Evolutionary conservation across 371 early-diverging fungal species (phyloP).

Genomic region (Thermomucor indicae-seudaticae): DNA sequence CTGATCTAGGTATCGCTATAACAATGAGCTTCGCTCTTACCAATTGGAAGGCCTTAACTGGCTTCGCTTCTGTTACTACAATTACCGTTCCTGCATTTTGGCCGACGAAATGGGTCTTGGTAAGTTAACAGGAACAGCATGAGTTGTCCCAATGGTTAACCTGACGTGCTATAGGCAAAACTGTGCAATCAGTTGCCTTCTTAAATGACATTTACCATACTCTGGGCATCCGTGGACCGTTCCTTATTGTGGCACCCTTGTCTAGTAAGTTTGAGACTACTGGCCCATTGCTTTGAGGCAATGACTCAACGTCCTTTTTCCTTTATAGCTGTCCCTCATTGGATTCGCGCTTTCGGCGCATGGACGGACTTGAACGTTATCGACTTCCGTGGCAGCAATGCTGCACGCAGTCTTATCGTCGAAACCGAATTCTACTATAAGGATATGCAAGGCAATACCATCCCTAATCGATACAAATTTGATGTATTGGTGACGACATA

Average conservation of each 20-base stretch:
- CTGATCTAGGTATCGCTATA: slow-evolving; percentile 60
- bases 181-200: slow-evolving; percentile 77
- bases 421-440: slow-evolving; percentile 75
- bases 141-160: too few relatives aligned
- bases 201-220: slow-evolving; percentile 63
- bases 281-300: too few relatives aligned
- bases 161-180: too few relatives aligned
- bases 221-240: slow-evolving; percentile 61
- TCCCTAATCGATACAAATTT: slow-evolving; percentile 65
- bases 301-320: not conserved
- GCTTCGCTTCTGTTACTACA: slow-evolving; percentile 70
- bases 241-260: slow-evolving; percentile 76
- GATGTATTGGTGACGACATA: slow-evolving; percentile 86
- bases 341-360: slow-evolving; percentile 71
- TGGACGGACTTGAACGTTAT: slow-evolving; percentile 79
- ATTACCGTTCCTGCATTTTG: slow-evolving; percentile 66
- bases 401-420: slow-evolving; percentile 55
- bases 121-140: too few relatives aligned
- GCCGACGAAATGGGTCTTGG: slow-evolving; percentile 85
- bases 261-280: slow-evolving; percentile 52
- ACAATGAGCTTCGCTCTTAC: slow-evolving; percentile 66
- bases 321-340: slow-evolving; percentile 58
- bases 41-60: slow-evolving; percentile 75
- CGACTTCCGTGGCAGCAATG: slow-evolving; percentile 64
- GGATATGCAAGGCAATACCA: slow-evolving; percentile 42